Evolutionary conservation across 768 basidiomycete species (phyloP).

Genomic region (Collybia sp.): DNA sequence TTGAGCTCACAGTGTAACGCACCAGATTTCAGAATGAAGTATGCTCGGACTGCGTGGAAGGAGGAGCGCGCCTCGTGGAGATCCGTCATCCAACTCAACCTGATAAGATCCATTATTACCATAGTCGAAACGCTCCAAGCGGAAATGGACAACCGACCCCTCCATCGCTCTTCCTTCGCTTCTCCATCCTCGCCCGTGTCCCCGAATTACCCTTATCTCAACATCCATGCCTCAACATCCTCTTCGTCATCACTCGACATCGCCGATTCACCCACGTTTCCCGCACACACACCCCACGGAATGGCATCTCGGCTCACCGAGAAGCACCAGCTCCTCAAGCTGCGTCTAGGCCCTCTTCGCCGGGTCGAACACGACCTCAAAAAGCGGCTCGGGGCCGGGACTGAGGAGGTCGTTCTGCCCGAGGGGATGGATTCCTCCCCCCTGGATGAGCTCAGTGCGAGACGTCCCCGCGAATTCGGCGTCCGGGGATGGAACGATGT

Average conservation of each 20-base stretch:
- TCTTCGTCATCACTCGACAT: too few species aligned
- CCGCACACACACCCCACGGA: too few species aligned
- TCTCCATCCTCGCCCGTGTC: slow-evolving; percentile 12
- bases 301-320: slow-evolving; percentile 13
- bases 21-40: slow-evolving; percentile 57
- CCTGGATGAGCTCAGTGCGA: too few species aligned
- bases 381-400: slow-evolving; percentile 30
- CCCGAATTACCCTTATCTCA: slow-evolving; percentile 33
- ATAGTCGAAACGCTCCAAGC: slow-evolving; percentile 45
- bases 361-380: slow-evolving; percentile 36
- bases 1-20: slow-evolving; percentile 10
- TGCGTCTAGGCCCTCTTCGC: slow-evolving; percentile 34
- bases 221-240: too few species aligned
- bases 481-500: too few species aligned
- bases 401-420: slow-evolving; percentile 23
- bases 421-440: too few species aligned
- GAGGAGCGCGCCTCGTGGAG: slow-evolving; percentile 67
- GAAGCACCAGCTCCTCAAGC: slow-evolving; percentile 28
- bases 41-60: slow-evolving; percentile 49
- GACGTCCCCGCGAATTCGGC: too few species aligned
- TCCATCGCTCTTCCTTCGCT: neutral
- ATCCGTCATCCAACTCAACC: slow-evolving; percentile 64
- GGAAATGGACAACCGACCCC: slow-evolving; percentile 7
- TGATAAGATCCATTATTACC: slow-evolving; percentile 54
- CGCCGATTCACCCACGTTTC: too few species aligned